Percentiles rank a stretch among this genome's conserved stretches.
Conservation (phyloP, 805 yeast genomes). For the Nakazawaea wickerhamii region DNA sequence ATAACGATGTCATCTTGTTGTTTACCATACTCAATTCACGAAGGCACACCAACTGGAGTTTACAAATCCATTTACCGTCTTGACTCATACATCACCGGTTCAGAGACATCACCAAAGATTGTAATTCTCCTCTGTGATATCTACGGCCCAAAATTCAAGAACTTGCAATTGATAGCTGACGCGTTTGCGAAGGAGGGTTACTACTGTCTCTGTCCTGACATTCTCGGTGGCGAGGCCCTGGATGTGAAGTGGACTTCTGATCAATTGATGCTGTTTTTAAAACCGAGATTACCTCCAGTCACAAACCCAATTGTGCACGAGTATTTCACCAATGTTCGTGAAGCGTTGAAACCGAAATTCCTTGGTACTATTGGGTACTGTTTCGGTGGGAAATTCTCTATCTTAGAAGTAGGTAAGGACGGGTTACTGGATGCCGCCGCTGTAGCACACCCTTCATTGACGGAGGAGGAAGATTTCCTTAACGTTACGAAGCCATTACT, state of each 20-base stretch:
- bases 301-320: conserved; percentile 43
- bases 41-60: conserved; percentile 46
- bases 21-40: conserved; percentile 35
- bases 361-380: conserved; percentile 72
- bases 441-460: conserved; percentile 79
- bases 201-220: conserved; percentile 73
- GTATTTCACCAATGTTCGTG: conserved; percentile 40
- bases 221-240: conserved; percentile 51
- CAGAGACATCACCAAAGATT: conserved; percentile 35
- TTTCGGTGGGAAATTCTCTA: conserved; percentile 71
- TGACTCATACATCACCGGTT: conserved; percentile 44
- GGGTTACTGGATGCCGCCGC: conserved; percentile 51
- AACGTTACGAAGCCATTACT: conserved; percentile 53
- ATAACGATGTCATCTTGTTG: conserved; percentile 39
- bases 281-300: conserved; percentile 26
- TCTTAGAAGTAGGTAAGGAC: conserved; percentile 42
- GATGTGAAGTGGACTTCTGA: conserved; percentile 20
- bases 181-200: conserved; percentile 50
- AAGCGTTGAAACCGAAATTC: conserved; percentile 39
- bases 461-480: conserved; percentile 57
- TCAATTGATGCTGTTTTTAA: not conserved
- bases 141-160: conserved; percentile 54
- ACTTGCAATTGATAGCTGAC: conserved; percentile 60
- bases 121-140: conserved; percentile 68
- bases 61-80: conserved; percentile 37